Percentiles rank a stretch among this genome's conserved stretches.
Evolutionary conservation across 768 basidiomycete species (phyloP).

Genomic region (Galerina sulciceps): DNA sequence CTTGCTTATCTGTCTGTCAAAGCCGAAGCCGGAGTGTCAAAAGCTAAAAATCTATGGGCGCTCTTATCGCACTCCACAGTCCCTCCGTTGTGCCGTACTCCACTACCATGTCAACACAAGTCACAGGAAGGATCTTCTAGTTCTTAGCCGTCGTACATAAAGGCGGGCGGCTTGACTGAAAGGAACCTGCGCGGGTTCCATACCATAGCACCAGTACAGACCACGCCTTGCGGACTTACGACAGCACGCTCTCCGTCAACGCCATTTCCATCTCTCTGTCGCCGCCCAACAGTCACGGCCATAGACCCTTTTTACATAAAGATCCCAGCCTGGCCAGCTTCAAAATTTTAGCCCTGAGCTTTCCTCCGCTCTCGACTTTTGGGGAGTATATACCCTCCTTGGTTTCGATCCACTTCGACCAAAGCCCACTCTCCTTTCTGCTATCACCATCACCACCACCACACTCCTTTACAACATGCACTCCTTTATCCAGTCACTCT

Average conservation of each 20-base stretch:
- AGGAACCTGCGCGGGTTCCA: not conserved
- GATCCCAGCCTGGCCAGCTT: not conserved
- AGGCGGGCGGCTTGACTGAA: too few relatives aligned
- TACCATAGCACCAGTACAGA: not conserved
- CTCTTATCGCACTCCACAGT: too few relatives aligned
- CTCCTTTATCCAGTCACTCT: not conserved
- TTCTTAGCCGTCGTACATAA: too few relatives aligned
- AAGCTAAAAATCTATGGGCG: too few relatives aligned
- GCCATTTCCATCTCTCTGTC: not conserved
- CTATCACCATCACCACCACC: too few relatives aligned
- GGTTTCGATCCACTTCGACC: not conserved
- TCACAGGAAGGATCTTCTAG: too few relatives aligned
- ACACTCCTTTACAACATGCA: not conserved
- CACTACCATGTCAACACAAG: too few relatives aligned
- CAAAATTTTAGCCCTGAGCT: not conserved
- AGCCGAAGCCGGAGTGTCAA: too few relatives aligned
- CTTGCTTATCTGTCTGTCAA: too few relatives aligned
- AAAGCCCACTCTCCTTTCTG: not conserved
- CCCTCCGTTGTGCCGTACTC: too few relatives aligned
- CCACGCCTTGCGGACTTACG: not conserved
- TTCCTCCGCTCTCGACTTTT: not conserved
- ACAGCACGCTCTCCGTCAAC: not conserved
- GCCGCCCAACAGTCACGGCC: not conserved
- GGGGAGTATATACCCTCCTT: not conserved
- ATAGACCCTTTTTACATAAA: not conserved